Evolutionary conservation across 73 alveolate species (phyloP).

Genomic region (Paramecium caudatum): DNA sequence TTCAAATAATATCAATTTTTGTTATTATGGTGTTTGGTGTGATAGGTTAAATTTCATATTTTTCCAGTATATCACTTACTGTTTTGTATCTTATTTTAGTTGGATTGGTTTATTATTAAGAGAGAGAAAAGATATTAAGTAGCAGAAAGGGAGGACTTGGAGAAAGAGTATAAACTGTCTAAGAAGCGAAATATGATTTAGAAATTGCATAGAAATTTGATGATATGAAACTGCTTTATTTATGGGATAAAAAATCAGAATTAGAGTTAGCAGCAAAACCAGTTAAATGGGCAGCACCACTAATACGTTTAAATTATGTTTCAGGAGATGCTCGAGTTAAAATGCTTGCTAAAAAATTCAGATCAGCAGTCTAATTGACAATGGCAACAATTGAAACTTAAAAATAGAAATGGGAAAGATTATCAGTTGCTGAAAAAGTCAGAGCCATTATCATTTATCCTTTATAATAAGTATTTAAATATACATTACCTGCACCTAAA

Average conservation of each 20-base stretch:
- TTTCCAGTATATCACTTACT: neutral
- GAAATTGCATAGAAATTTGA: slow-evolving; percentile 42
- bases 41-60: slow-evolving; percentile 34
- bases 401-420: slow-evolving; percentile 29
- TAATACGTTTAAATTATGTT: slow-evolving; percentile 12
- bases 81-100: slow-evolving; percentile 7
- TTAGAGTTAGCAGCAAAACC: slow-evolving; percentile 29
- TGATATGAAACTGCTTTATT: neutral
- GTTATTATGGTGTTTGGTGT: slow-evolving; percentile 58
- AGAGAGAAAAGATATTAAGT: neutral
- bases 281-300: slow-evolving; percentile 14
- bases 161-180: neutral
- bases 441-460: slow-evolving; percentile 27
- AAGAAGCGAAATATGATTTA: slow-evolving; percentile 39
- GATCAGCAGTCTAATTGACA: slow-evolving; percentile 51
- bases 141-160: neutral
- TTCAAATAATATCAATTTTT: slow-evolving; percentile 54
- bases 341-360: slow-evolving; percentile 43
- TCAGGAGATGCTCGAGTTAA: slow-evolving; percentile 39
- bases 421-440: neutral
- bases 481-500: slow-evolving; percentile 49
- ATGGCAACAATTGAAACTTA: slow-evolving; percentile 47
- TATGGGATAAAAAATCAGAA: slow-evolving; percentile 20
- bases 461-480: neutral
- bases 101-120: slow-evolving; percentile 43